Conservation (phyloP, 2,329 filamentous ascomycete genomes). For the Stagonosporopsis chrysanthemi region DNA sequence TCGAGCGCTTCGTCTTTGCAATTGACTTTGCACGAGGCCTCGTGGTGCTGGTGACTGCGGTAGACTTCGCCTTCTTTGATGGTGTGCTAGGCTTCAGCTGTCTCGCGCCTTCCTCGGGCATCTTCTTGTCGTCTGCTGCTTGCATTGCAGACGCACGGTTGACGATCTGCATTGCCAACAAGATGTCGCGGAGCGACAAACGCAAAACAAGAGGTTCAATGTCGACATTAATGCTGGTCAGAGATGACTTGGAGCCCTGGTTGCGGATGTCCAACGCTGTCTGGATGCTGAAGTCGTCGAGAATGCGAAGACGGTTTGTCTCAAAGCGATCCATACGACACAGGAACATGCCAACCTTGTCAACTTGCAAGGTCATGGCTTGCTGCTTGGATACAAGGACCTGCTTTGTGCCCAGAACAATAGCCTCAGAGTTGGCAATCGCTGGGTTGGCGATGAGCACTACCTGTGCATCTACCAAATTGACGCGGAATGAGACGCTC, state of each 20-base stretch:
- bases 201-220: conserved; percentile 91
- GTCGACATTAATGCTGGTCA: conserved; percentile 83
- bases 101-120: conserved; percentile 61
- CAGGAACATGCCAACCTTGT: conserved; percentile 95
- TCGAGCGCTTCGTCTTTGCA: conserved; percentile 51
- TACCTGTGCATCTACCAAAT: conserved; percentile 94
- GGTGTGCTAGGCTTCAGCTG: conserved; percentile 61
- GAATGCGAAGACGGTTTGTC: conserved; percentile 84
- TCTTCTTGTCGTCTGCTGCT: conserved; percentile 57
- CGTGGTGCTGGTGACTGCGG: conserved; percentile 55
- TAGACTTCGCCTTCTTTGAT: conserved; percentile 58
- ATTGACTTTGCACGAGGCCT: conserved; percentile 57
- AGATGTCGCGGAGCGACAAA: conserved; percentile 90
- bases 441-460: conserved; percentile 96
- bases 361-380: conserved; percentile 90
- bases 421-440: conserved; percentile 89
- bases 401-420: conserved; percentile 93
- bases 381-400: conserved; percentile 92
- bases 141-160: conserved; percentile 90
- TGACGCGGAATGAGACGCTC: conserved; percentile 86
- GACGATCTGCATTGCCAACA: conserved; percentile 91
- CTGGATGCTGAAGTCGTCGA: conserved; percentile 95
- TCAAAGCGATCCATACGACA: conserved; percentile 99
- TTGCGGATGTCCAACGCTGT: conserved; percentile 81
- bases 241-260: conserved; percentile 64